phyloP scores from a whole-genome alignment of 202 grass and related monocot species.

The Digitaria exilis region DNA sequence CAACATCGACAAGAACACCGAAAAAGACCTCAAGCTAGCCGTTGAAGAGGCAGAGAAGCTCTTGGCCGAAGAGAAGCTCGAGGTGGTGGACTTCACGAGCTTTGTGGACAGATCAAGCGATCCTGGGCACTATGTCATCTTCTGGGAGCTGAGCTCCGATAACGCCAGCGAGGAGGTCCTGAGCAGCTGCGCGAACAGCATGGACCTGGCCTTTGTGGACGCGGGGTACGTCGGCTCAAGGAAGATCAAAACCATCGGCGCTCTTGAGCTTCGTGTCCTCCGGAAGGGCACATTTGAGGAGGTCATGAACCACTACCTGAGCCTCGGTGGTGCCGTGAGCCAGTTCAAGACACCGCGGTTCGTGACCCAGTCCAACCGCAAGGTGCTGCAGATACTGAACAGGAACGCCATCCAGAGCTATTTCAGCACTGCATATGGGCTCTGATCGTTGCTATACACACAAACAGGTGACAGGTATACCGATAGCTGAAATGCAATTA shows the following conservation, averaged over 20 bases:
- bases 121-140: constrained; percentile 75
- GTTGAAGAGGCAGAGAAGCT: constrained; percentile 68
- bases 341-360: constrained; percentile 94
- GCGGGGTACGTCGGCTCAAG: constrained; percentile 72
- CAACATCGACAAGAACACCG: constrained; percentile 94
- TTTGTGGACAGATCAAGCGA: constrained; percentile 58
- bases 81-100: constrained; percentile 88
- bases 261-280: constrained; percentile 78
- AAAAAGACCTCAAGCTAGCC: constrained; percentile 89
- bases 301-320: constrained; percentile 71
- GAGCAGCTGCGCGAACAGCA: constrained; percentile 59
- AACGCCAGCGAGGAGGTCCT: constrained; percentile 52
- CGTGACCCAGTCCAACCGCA: constrained; percentile 57
- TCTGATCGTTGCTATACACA: neutral
- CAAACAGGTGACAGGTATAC: neutral
- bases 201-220: constrained; percentile 79
- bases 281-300: constrained; percentile 72
- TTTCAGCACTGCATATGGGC: constrained; percentile 74
- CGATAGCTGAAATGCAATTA: constrained; percentile 22
- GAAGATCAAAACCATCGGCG: constrained; percentile 70
- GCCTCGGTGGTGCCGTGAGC: constrained; percentile 62
- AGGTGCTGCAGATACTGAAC: constrained; percentile 74
- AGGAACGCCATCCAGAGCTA: constrained; percentile 55
- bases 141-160: constrained; percentile 72
- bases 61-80: constrained; percentile 75